Evolutionary conservation across 805 yeast species (phyloP), one percentile per base, ranked within the genome.

Genomic region (Saccharomycopsis sp.): DNA sequence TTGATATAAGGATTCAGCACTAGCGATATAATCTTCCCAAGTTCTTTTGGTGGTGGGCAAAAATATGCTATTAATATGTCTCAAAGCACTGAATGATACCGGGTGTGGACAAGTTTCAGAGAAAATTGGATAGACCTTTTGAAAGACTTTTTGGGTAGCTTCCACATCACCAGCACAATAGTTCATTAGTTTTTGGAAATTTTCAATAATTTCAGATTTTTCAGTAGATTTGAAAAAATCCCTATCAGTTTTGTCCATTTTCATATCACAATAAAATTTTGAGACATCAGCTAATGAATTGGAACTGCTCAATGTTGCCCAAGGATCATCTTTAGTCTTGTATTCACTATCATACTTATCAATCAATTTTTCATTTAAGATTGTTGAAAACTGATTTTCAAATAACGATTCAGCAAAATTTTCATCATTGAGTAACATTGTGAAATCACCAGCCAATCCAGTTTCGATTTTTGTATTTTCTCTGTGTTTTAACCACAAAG

Each of bases 81-180:
- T 67, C 34, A 92, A 62, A 2, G 95, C 96, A 1, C 92, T 88
- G 62, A 88, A 81, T 13, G 94, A 83, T 2, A 89, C 94, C 0
- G 98, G 96, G 58, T 92, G 98, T 0, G 98, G 95, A 33, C 88
- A 76, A 37, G 74, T 70, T 25, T 63, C 52, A 21, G 71, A 57
- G 52, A 84, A 92, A 27, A 63, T 61, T 1, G 95, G 96, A 25
- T 77, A 73, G 1, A 87, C 72, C 44, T 74, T 74, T 43, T 68
- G 63, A 48, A 79, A 78, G 2, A 89, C 85, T 44, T 62, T 62
- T 51, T 70, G 79, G 0, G 98, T 92, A 1, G 79, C 78, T 5
- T 63, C 61, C 0, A 87, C 95, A 61, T 92, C 99, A 4, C 59
- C 61, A 1, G 95, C 86, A 67, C 98, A 94, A 61, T 94, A 92